Evolutionary conservation across 345 rosid genomes (phyloP), one percentile per base, ranked within the genome.

Genomic region (Euphorbia peplus): DNA sequence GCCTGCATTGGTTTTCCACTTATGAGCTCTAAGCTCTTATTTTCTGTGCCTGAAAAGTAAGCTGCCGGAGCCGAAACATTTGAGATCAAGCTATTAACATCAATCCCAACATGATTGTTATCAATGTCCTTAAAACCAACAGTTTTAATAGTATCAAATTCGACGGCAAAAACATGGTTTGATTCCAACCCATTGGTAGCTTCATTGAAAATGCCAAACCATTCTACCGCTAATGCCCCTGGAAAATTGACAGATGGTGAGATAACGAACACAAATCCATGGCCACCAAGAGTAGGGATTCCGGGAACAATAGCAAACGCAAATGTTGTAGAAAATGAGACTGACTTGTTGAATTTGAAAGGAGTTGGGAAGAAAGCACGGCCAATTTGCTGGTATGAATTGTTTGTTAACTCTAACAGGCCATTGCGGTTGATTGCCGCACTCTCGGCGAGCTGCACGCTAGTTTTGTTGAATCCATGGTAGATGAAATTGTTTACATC

Each of bases 331-430:
- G 76, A 77, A 58, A 77, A 72, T 15, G 80, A 77, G 15, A 64
- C 60, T 18, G 63, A 0, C 3, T 75, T 30, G 4, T 58, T 69
- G 70, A 84, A 80, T 0, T 67, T 18, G 0, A 84, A 47, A 19
- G 88, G 83, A 24, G 66, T 73, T 9, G 78, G 70, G 37, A 73
- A 72, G 68, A 86, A 84, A 63, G 86, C 88, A 71, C 75, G 84
- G n/a, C 85, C 90, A 0, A 9, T 41, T 50, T 82, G 63, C 8
- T 60, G 42, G 39, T 77, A 26, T 1, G 86, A 76, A 61, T 71
- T 75, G 73, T 86, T 82, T 4, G 95, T 86, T 5, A 88, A 80
- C 82, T 88, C 80, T 72, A 85, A 70, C 5, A 86, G 81, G 22
- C 95, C 91, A 66, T 53, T 82, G 1, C 81, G 69, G 15, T 73